A percentile compares a stretch with the other conserved stretches of the same genome.
Conservation (phyloP, 495 filamentous ascomycete genomes). For the Entonaema liquescens region DNA sequence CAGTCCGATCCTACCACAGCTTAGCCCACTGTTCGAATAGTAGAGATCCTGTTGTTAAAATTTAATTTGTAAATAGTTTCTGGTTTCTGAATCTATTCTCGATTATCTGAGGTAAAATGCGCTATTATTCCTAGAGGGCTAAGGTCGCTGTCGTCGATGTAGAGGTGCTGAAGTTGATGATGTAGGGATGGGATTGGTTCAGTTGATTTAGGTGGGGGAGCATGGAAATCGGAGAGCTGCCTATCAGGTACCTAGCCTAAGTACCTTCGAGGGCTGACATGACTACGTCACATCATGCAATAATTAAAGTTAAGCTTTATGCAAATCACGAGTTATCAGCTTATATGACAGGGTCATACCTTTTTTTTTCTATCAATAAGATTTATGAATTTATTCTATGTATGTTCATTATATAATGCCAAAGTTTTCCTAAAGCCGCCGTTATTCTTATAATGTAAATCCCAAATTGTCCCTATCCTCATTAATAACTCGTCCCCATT, state of each 20-base stretch:
- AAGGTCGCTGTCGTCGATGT: constrained; percentile 2
- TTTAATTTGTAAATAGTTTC: not conserved
- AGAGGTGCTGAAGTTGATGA: constrained; percentile 12
- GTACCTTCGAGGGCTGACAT: not conserved
- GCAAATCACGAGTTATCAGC: not conserved
- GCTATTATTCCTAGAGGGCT: not conserved
- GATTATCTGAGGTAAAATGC: not conserved
- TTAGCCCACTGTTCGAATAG: constrained; percentile 17
- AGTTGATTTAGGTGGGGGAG: constrained; percentile 15
- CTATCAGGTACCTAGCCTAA: constrained; percentile 4
- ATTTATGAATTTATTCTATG: not conserved
- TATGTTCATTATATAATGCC: not conserved
- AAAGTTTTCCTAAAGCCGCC: not conserved
- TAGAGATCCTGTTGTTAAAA: not conserved
- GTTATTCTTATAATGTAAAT: constrained; percentile 48
- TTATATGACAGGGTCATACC: not conserved
- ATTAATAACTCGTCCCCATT: constrained; percentile 74
- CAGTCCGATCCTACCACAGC: constrained; percentile 13
- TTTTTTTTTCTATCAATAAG: not conserved
- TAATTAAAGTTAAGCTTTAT: constrained; percentile 13
- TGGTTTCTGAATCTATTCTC: not conserved
- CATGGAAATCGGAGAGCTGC: constrained; percentile 15
- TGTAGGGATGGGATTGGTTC: constrained; percentile 30
- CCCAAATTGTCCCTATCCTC: constrained; percentile 68
- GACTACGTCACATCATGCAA: constrained; percentile 34